Evolutionary conservation across 2,329 filamentous ascomycete genomes (phyloP), one percentile per base, ranked within the genome.

Genomic region (Tolypocladium sp.): DNA sequence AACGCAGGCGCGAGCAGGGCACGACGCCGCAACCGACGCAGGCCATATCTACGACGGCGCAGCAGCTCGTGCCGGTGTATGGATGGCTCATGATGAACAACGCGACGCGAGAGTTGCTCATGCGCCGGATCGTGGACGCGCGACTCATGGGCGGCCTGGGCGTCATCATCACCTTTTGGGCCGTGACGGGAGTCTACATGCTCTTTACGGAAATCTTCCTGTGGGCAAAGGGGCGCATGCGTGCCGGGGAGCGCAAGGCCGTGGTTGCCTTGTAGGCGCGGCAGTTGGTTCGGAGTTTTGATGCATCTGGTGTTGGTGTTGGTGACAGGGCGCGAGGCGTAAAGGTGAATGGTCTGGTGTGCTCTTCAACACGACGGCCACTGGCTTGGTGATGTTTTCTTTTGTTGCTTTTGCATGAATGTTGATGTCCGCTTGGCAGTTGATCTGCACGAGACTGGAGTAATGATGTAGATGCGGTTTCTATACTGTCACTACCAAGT

Each of bases 101-200:
- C 55, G 71, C 70, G 15, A 56, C 78, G 46, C 71, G 75, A 27
- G 71, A 74, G 52, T 65, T 63, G 1, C 46, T 75, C 25, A 65
- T 74, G 25, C 66, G 68, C 10, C 64, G 73, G 25, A 67, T 81
- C 10, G 74, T 77, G 3, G 74, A 79, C 49, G 77, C 74, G 5
- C 74, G 76, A 49, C 63, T 80, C n/a, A 68, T 74, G 27, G 76
- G 76, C 9, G 77, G 77, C 0, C 63, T 82, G 25, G 73, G 73
- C 3, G 65, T 80, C 27, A 81, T 83, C 55, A 53, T 79, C 27
- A 73, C 74, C 1, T 78, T 79, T 60, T 82, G 80, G 80, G 73
- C 71, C 35, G 65, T 79, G 20, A 79, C 80, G 0, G 76, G 79
- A 2, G 66, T 76, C 41, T 82, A 82, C 59, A 73, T 82, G 59